Base-by-base conservation (phyloP, 2,329 filamentous ascomycete species). In the Fusarium sterilihyphosum region DNA sequence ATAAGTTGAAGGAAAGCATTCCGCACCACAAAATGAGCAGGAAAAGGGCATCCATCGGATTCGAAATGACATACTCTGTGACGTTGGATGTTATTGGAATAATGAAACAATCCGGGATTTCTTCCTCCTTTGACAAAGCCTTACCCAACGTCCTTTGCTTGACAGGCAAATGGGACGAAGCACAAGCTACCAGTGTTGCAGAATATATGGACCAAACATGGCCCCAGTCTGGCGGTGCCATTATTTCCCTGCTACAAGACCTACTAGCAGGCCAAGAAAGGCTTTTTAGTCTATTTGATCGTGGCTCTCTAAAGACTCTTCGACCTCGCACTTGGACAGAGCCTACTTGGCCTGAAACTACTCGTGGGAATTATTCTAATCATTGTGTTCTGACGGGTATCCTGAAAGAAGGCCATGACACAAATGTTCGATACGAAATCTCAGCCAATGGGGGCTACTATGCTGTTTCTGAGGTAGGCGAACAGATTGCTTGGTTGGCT, bases 171-270 rank as follows among this genome's bases (percentile, higher is more conserved):
- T 60, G 53, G 22, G 16, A 63, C 2, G 37, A 67, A 44, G 58
- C 53, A 0, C 69, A 72, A 18, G 61, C 69, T 6, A 22, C 17
- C 4, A 67, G 33, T 16, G 22, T 63, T 14, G 18, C 6, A 1
- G 52, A 72, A 14, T 72, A 71, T 3, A 47, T 72, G 53, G 6
- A 49, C 2, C 62, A 72, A 38, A 67, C 58, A 6, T 72, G 70
- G 70, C 70, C 70, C 1, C 37, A n/a, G 0, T 47, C 70, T 14
- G 44, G 31, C 0, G 9, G 6, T 1, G 24, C n/a, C 18, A 24
- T 54, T 1, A 11, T 58, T 8, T 4, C 38, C 2, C 33, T 68
- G 2, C 1, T 68, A 1, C 64, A 68, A 35, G 33, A 14, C 4
- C 29, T 70, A 2, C 29, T 70, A 26, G 3, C 24, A 26, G 24